phyloP scores from a whole-genome alignment of 345 rosid genomes.

The Moricandia moricandioides region DNA sequence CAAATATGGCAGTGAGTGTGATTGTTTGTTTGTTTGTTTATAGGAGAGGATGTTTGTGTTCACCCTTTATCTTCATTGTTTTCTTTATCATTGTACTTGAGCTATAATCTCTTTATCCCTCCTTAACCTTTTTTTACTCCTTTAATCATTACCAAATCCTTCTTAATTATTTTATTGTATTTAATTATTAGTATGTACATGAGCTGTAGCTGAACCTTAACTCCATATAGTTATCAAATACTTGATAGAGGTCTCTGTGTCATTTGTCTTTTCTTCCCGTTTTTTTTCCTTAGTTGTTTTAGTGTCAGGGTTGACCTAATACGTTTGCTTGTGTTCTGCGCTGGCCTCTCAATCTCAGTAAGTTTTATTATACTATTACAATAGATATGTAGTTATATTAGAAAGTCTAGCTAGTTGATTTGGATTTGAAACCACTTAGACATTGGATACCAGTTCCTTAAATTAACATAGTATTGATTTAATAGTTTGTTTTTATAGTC shows the following conservation, averaged over 20 bases:
- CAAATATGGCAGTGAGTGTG: constrained; percentile 22
- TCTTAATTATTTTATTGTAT: neutral
- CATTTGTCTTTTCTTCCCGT: neutral
- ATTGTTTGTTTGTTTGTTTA: constrained; percentile 32
- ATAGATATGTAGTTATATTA: neutral
- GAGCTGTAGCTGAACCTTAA: neutral
- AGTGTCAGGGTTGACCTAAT: constrained; percentile 25
- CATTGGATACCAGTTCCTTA: constrained; percentile 19
- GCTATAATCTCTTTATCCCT: constrained; percentile 27
- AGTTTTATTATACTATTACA: constrained; percentile 1
- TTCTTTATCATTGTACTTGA: constrained; percentile 32
- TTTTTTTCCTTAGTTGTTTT: constrained; percentile 2
- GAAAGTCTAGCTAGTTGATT: constrained; percentile 17
- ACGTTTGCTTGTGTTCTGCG: constrained; percentile 11
- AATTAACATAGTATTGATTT: neutral
- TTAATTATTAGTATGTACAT: neutral
- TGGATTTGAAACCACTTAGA: constrained; percentile 1
- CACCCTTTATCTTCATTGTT: constrained; percentile 27
- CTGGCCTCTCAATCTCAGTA: constrained; percentile 10
- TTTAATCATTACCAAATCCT: constrained; percentile 33
- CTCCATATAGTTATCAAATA: neutral
- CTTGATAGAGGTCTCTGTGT: neutral
- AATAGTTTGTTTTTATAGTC: neutral
- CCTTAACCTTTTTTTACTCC: neutral
- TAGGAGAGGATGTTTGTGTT: constrained; percentile 22